These are phyloP conservation scores for Nicotiana otophora DNA, from an alignment of 257 asterid species.

Conservation along the genomic window DNA sequence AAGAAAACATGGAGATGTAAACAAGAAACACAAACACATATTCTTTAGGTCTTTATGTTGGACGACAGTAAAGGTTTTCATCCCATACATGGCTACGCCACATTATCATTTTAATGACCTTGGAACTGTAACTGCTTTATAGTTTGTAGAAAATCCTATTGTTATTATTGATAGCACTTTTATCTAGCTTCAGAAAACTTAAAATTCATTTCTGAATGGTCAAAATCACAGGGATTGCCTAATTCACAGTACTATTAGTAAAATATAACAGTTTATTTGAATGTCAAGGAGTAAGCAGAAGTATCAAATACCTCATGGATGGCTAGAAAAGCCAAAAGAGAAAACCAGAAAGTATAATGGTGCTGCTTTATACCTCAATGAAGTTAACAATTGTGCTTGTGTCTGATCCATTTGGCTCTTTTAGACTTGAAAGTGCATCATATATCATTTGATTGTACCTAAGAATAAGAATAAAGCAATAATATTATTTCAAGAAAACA, in stretches of 20 bases:
- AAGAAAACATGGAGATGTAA: background rate
- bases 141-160: background rate
- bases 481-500: conserved; percentile 6
- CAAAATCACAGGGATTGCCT: background rate
- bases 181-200: background rate
- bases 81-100: background rate
- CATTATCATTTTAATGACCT: background rate
- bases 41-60: background rate
- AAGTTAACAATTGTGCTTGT: conserved; percentile 52
- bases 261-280: background rate
- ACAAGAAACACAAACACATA: background rate
- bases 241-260: background rate
- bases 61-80: background rate
- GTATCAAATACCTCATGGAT: background rate
- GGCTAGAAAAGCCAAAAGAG: background rate
- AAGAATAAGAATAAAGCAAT: conserved; percentile 13
- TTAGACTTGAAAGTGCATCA: conserved; percentile 68
- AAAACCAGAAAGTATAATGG: background rate
- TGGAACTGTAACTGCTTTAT: background rate
- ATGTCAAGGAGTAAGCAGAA: background rate
- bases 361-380: conserved; percentile 50
- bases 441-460: conserved; percentile 69
- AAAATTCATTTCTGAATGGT: conserved; percentile 1
- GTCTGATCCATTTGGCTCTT: conserved; percentile 67
- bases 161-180: background rate